Conservation (phyloP, 129 eudicot species). For the Solidago caesia region DNA sequence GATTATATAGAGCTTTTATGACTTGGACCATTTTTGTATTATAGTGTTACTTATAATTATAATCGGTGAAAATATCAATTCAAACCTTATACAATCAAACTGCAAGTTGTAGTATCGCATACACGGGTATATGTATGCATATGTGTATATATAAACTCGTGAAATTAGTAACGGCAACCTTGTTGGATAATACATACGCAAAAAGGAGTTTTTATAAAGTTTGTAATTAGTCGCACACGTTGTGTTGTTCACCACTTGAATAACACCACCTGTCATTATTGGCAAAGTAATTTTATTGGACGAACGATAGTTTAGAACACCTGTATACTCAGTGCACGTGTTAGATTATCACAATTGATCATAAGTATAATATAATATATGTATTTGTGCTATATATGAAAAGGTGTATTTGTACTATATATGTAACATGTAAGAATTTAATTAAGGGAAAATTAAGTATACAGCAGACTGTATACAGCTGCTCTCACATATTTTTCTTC, state of each 20-base stretch:
- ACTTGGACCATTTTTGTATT: neutral
- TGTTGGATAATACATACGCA: neutral
- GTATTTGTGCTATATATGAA: neutral
- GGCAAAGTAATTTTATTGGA: neutral
- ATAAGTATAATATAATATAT: neutral
- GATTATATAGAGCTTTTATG: conserved; percentile 1
- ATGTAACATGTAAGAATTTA: neutral
- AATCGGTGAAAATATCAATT: neutral
- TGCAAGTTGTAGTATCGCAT: neutral
- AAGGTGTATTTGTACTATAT: neutral
- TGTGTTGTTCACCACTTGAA: neutral
- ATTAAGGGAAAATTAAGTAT: no score
- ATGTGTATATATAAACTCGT: neutral
- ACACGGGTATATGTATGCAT: neutral
- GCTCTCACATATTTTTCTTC: no score
- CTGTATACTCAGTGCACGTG: neutral
- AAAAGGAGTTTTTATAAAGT: neutral
- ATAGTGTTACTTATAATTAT: neutral
- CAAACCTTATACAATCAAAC: neutral
- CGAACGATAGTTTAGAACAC: neutral
- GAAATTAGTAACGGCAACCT: neutral
- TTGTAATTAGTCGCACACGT: neutral
- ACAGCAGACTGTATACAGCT: no score
- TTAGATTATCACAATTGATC: neutral
- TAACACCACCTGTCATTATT: neutral